phyloP scores from a whole-genome alignment of 306 rosid species.

The Erythrophleum fordii region DNA sequence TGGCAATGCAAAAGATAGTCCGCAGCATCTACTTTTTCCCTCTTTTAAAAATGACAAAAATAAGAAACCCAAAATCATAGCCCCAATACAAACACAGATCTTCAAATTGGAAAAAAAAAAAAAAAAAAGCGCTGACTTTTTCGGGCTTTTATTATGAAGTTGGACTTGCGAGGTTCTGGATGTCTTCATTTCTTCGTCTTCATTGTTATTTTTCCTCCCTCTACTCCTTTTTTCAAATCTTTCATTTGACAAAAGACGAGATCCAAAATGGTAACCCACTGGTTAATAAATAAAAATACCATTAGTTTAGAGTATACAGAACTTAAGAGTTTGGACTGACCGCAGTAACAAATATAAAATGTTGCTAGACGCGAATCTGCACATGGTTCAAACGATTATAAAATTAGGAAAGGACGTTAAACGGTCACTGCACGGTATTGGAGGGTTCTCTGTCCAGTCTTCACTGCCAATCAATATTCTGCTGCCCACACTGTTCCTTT shows the following conservation, averaged over 20 bases:
- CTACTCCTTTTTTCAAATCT: not conserved
- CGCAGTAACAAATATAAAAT: not conserved
- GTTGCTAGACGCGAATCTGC: not conserved
- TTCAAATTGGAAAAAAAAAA: not conserved
- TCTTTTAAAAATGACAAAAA: not conserved
- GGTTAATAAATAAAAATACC: not conserved
- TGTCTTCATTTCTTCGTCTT: not conserved
- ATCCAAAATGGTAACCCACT: not conserved
- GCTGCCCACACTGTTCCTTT: constrained; percentile 9
- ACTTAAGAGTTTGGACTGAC: not conserved
- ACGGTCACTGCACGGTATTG: constrained; percentile 52
- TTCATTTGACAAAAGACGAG: not conserved
- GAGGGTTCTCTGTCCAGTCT: not conserved
- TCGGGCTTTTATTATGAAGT: not conserved
- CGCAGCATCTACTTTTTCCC: not conserved
- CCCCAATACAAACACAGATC: not conserved
- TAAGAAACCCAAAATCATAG: not conserved
- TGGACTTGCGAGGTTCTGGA: not conserved
- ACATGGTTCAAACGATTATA: constrained; percentile 36
- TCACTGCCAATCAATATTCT: constrained; percentile 15
- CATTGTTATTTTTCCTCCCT: not conserved
- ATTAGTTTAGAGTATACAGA: not conserved
- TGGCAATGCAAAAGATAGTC: not conserved
- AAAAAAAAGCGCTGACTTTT: not conserved
- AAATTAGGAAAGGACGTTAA: constrained; percentile 34